A percentile compares a stretch with the other conserved stretches of the same genome.
phyloP scores from a whole-genome alignment of 371 early-diverging fungal genomes.

The Lichtheimia ramosa region DNA sequence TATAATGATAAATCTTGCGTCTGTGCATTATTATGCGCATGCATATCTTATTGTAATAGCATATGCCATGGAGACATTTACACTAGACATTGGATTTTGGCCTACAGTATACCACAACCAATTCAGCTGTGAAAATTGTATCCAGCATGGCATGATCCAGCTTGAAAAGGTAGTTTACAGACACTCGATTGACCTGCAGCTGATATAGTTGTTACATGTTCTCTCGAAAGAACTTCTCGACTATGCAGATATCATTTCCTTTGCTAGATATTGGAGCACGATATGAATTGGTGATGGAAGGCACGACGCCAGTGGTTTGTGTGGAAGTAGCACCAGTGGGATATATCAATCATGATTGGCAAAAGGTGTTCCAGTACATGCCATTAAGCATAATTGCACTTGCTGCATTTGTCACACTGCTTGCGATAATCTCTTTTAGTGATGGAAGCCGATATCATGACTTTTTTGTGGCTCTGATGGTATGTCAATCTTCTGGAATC shows the following conservation, averaged over 20 bases:
- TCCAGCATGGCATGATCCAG: neutral
- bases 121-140: neutral
- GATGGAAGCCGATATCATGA: conserved; percentile 45
- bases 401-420: neutral
- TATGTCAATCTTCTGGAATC: conserved; percentile 54
- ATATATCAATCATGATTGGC: neutral
- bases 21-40: no score
- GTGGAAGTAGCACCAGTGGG: neutral
- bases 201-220: neutral
- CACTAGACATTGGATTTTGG: neutral
- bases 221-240: neutral
- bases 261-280: neutral
- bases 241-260: neutral
- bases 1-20: no score
- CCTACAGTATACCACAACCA: neutral
- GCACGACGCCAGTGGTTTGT: neutral
- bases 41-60: neutral
- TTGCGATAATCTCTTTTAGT: conserved; percentile 18
- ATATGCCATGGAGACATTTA: conserved; percentile 1
- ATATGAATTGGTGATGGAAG: neutral
- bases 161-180: neutral
- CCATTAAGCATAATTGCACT: neutral
- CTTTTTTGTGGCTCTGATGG: conserved; percentile 41
- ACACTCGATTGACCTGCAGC: neutral
- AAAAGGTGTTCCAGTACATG: neutral